These are phyloP conservation scores for Naganishia sp. DNA, from an alignment of 1,284 basidiomycete species.

Conservation along the genomic window DNA sequence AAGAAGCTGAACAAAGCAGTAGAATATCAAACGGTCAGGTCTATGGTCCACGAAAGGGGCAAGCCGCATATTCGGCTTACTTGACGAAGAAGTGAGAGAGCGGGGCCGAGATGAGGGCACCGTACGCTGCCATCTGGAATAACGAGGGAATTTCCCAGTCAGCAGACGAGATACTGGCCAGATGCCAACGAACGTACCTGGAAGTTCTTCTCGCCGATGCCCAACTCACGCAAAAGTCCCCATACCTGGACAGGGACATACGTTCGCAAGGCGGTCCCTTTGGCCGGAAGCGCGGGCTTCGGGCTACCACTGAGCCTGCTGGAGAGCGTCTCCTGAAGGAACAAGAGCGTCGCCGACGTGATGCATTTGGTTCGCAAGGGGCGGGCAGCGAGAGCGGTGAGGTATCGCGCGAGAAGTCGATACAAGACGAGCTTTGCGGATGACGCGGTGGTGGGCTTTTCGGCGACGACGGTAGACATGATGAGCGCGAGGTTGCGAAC, in stretches of 20 bases:
- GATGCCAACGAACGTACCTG: conserved; percentile 63
- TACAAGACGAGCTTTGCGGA: conserved; percentile 30
- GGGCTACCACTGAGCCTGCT: conserved; percentile 63
- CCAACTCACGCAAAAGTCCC: conserved; percentile 49
- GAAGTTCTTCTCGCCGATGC: conserved; percentile 47
- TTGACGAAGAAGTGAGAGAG: conserved; percentile 73
- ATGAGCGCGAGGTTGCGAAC: neutral
- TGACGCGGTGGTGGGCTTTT: conserved; percentile 15
- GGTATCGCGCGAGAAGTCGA: conserved; percentile 33
- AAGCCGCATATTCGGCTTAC: neutral
- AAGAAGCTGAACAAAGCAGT: conserved; percentile 50
- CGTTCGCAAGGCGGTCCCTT: conserved; percentile 45
- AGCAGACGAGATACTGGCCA: conserved; percentile 43
- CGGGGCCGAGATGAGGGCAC: conserved; percentile 81
- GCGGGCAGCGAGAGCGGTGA: conserved; percentile 30
- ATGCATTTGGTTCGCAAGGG: conserved; percentile 31
- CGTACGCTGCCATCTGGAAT: conserved; percentile 73
- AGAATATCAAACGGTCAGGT: neutral
- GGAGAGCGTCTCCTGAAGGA: conserved; percentile 77
- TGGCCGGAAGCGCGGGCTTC: conserved; percentile 26
- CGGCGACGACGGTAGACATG: conserved; percentile 18
- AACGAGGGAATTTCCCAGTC: neutral
- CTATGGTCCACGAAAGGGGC: neutral
- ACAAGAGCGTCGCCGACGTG: conserved; percentile 59
- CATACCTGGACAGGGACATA: conserved; percentile 61